Percentiles rank a stretch among this genome's conserved stretches.
These are phyloP conservation scores for Arabidopsis lyrata DNA, from an alignment of 441 rosid species.

Conservation along the genomic window DNA sequence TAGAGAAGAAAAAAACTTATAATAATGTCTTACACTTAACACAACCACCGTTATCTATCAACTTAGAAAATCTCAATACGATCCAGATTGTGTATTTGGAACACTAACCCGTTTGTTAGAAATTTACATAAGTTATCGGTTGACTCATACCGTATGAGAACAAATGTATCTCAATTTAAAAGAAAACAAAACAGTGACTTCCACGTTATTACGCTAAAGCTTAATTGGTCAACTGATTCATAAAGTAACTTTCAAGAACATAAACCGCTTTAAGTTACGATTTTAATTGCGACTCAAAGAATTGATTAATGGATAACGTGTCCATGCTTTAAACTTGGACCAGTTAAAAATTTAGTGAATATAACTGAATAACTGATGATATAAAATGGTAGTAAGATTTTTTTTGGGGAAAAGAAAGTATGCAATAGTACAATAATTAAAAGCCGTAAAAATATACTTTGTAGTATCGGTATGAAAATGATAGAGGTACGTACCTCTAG, in stretches of 20 bases:
- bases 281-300: background rate
- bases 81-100: background rate
- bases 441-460: background rate
- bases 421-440: background rate
- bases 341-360: background rate
- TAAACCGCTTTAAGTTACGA: conserved; percentile 19
- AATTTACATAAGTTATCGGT: background rate
- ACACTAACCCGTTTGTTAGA: background rate
- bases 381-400: background rate
- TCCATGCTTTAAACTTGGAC: background rate
- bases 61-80: background rate
- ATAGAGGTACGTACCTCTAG: background rate
- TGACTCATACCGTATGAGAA: background rate
- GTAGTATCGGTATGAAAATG: background rate
- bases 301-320: conserved; percentile 22
- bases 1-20: background rate
- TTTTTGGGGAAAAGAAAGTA: background rate
- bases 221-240: conserved; percentile 25
- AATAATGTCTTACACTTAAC: conserved; percentile 9
- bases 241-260: conserved; percentile 23
- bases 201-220: conserved; percentile 4
- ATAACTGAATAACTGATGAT: background rate
- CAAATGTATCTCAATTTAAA: background rate
- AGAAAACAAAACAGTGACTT: background rate
- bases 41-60: background rate